Conservation (phyloP, 1,139 yeast species). For the Suhomyces bribrorum region DNA sequence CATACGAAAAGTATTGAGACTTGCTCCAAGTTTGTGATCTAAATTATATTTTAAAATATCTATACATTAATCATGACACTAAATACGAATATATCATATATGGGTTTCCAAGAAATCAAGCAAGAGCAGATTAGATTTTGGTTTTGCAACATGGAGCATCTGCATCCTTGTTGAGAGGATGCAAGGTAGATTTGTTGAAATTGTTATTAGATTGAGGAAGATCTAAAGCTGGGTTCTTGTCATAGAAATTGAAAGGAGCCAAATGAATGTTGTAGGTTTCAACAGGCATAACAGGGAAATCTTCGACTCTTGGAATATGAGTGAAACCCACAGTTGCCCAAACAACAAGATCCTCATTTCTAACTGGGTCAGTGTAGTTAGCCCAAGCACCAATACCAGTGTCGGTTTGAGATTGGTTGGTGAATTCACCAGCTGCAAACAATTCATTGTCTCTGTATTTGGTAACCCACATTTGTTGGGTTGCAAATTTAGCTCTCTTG, state of each 20-base stretch:
- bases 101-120: too few species aligned
- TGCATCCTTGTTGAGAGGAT: constrained; percentile 24
- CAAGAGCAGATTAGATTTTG: constrained; percentile 30
- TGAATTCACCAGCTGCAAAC: constrained; percentile 78
- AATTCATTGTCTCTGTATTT: constrained; percentile 68
- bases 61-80: background rate
- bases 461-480: constrained; percentile 77
- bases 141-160: constrained; percentile 49
- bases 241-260: constrained; percentile 77
- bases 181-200: constrained; percentile 68
- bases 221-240: constrained; percentile 80
- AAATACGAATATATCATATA: too few species aligned
- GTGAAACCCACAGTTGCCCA: constrained; percentile 91
- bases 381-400: constrained; percentile 69
- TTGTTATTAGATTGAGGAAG: constrained; percentile 71
- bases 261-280: constrained; percentile 71
- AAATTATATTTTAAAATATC: background rate
- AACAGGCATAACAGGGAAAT: constrained; percentile 92
- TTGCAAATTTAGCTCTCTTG: constrained; percentile 70
- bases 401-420: constrained; percentile 69
- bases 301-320: constrained; percentile 86
- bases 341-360: constrained; percentile 78
- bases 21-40: background rate
- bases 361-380: constrained; percentile 66
- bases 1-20: too few species aligned